Evolutionary conservation across 768 basidiomycete species (phyloP), one percentile per base, ranked within the genome.

Genomic region (Coprinopsis cinerea): DNA sequence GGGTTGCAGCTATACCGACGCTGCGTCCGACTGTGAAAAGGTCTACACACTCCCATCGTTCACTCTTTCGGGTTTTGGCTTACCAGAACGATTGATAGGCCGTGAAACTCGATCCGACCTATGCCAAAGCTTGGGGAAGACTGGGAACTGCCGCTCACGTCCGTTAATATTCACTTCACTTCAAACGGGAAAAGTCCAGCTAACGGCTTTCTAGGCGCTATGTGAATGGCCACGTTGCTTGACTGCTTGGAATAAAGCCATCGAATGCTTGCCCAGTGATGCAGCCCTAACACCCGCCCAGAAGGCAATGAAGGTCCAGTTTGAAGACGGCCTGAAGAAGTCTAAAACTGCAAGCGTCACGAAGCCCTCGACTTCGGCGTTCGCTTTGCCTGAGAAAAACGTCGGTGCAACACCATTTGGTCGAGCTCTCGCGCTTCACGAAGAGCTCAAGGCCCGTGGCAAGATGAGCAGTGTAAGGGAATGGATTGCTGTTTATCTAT

Each of bases 81-180:
- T 10, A 47, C 13, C n/a, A 18, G 6, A 3, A 4, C 18, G 24
- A 14, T 40, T n/a, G n/a, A 20, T 22, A 49, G 48, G 48, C 48
- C 3, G 15, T 42, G 6, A 27, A 41, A 9, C 28, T 49, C 17
- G 48, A 49, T 24, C 48, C 39, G 3, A 22, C 4, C 4, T 49
- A 49, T 22, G 25, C 24, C 3, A 49, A 49, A 32, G 48, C 48
- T 18, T 49, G 48, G 48, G 48, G 48, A 32, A 6, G 48, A 23
- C 27, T 49, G 6, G 48, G 34, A n/a, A 43, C 7, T 13, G 48
- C 48, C 10, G 23, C 39, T 4, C 39, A 42, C 5, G 48, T 49
- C 6, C 30, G 9, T 34, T 34, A 9, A 25, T 43, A 11, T 13
- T 3, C 32, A 13, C 11, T 35, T 23, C 46, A 47, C 17, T 14